These are phyloP conservation scores for Abortiporus biennis DNA, from an alignment of 1,284 basidiomycete genomes.

Conservation along the genomic window DNA sequence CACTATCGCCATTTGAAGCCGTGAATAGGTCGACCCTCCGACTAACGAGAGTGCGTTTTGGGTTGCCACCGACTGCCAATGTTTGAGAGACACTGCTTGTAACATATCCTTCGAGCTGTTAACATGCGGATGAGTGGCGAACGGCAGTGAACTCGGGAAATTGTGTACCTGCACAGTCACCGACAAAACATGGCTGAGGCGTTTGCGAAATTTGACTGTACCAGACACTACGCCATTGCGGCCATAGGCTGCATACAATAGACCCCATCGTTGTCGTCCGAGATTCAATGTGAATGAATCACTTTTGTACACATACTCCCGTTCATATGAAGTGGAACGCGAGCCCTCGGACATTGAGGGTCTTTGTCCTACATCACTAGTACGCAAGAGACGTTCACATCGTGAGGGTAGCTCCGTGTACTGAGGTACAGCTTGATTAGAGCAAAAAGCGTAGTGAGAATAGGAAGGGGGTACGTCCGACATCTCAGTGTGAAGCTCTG, in stretches of 20 bases:
- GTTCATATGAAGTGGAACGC: slow-evolving; percentile 16
- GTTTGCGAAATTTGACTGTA: slow-evolving; percentile 28
- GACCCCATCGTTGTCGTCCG: slow-evolving; percentile 33
- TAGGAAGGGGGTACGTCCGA: slow-evolving; percentile 2
- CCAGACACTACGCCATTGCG: slow-evolving; percentile 34
- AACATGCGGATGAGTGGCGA: too few species aligned
- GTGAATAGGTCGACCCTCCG: too few species aligned
- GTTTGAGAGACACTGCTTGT: slow-evolving; percentile 27
- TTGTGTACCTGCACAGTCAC: slow-evolving; percentile 31
- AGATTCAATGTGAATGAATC: slow-evolving; percentile 35
- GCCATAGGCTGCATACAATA: slow-evolving; percentile 36
- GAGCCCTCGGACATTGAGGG: slow-evolving; percentile 9
- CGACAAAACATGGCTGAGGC: slow-evolving; percentile 28
- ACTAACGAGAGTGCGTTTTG: too few species aligned
- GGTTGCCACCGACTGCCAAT: slow-evolving; percentile 17
- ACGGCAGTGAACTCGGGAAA: neutral
- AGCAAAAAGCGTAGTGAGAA: slow-evolving; percentile 2
- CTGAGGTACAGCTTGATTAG: slow-evolving; percentile 15
- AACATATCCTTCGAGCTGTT: slow-evolving; percentile 34
- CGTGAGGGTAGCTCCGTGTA: slow-evolving; percentile 18
- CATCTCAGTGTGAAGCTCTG: too few species aligned
- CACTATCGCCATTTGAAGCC: slow-evolving; percentile 14
- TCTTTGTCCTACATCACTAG: slow-evolving; percentile 11
- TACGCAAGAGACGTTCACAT: slow-evolving; percentile 19
- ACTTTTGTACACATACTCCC: slow-evolving; percentile 31